Base-by-base conservation (phyloP, 2,329 filamentous ascomycete species). In the Metarhizium guizhouense region DNA sequence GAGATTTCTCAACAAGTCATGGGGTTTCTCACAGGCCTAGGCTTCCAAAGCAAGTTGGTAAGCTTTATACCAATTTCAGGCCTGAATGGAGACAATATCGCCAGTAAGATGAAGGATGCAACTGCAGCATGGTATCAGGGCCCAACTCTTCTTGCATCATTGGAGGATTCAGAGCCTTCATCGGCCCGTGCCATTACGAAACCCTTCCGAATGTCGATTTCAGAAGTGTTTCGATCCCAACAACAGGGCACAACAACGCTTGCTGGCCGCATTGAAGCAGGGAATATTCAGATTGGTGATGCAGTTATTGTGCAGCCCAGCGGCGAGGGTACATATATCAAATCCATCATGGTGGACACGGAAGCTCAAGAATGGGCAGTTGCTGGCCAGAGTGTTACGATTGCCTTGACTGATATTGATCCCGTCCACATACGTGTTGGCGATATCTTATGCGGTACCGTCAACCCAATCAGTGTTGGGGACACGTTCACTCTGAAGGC, bases 11-110 rank as follows among this genome's bases (percentile, higher is more conserved):
- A 90, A 59, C 90, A 96, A 64, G 85, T 96, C 60, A 83, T 83
- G 0, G 86, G 89, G 0, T 96, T 99, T 68, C 75, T 99, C 58
- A 84, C 82, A 0, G 83, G 86, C 1, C 88, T 92, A 0, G 90
- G 90, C 2, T 99, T 97, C 65, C 82, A 87, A 56, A 68, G 81
- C 5, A 92, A 90, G 69, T 89, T 94, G 60, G 80, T 96, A 54
- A 84, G 83, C 20, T 96, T 96, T 64, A 81, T 99, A 4, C 94
- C 94, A 0, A 90, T 94, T 56, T 95, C 92, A 0, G 94, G 94
- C 1, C 80, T 97, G 1, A 84, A 85, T 47, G 94, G 94, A 43
- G 90, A 93, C 63, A 97, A 99, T 66, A 85, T 99, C 54, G 82
- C 84, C 11, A 76, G 74, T 34, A 77, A 74, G 55, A 80, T 83